A percentile compares a stretch with the other conserved stretches of the same genome.
phyloP scores from a whole-genome alignment of 2,329 filamentous ascomycete species.

The Diplocarpon mali region DNA sequence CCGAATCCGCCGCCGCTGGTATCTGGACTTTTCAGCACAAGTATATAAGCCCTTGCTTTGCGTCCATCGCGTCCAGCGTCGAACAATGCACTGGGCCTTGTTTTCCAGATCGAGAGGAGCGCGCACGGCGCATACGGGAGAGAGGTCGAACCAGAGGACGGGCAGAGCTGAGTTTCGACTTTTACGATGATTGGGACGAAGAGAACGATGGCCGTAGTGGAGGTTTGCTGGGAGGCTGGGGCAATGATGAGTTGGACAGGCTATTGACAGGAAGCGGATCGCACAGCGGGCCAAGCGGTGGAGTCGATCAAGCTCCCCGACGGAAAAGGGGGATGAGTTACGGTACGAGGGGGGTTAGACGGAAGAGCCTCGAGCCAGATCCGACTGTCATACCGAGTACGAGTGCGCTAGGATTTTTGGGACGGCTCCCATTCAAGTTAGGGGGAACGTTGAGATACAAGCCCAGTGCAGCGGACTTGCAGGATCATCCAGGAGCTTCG shows the following conservation, averaged over 20 bases:
- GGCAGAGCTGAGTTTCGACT: constrained; percentile 85
- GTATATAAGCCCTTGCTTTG: constrained; percentile 75
- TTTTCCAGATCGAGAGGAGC: constrained; percentile 61
- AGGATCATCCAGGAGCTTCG: constrained; percentile 62
- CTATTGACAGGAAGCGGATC: constrained; percentile 60
- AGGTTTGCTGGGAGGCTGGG: constrained; percentile 61
- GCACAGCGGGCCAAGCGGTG: constrained; percentile 30
- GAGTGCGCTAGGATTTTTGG: constrained; percentile 74
- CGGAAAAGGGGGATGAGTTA: constrained; percentile 84
- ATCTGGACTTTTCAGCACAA: constrained; percentile 82
- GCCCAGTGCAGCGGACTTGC: constrained; percentile 80
- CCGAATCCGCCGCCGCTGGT: constrained; percentile 81
- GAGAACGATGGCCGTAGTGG: constrained; percentile 37
- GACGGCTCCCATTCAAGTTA: constrained; percentile 73
- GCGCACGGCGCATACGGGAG: constrained; percentile 55
- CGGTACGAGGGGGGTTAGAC: constrained; percentile 50
- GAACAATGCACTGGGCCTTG: constrained; percentile 64
- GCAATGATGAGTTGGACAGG: constrained; percentile 75
- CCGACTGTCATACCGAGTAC: constrained; percentile 85
- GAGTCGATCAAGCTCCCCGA: constrained; percentile 51
- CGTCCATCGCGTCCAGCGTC: constrained; percentile 52
- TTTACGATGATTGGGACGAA: constrained; percentile 94
- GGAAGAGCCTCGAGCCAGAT: constrained; percentile 50
- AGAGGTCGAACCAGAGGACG: constrained; percentile 46
- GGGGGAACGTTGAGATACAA: constrained; percentile 77